Base-by-base conservation (phyloP, 1,284 basidiomycete genomes). In the Pulveroboletus sp. region DNA sequence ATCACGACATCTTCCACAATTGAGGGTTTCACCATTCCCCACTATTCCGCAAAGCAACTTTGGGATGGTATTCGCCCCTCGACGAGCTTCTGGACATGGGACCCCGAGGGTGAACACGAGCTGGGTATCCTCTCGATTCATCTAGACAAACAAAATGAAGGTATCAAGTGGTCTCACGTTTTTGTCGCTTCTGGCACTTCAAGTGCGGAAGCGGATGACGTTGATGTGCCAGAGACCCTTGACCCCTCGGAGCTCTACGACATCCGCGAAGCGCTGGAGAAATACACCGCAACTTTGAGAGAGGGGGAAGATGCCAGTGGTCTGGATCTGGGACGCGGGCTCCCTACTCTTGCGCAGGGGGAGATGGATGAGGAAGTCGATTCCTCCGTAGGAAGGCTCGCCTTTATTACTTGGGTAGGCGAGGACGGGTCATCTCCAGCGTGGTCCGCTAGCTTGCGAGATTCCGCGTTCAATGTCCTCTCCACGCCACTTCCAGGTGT, bases 51-150 rank as follows among this genome's bases (percentile, higher is more conserved):
- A 24, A 84, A 87, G 64, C 72, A 75, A 25, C 80, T 94, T 6
- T 97, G 93, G 94, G 90, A 85, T 59, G 75, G 75, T 8, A 87
- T 96, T 61, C 83, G 83, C 50, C 75, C 85, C 0, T 80, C 83
- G 3, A 80, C 86, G 14, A 91, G 90, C 66, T 85, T 92, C 63
- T 97, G 92, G 92, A 95, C 92, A 1, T 95, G 87, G 83, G 92
- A 95, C 65, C 81, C 83, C 22, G 84, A 87, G 61, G 88, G 83
- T 8, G 84, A 86, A 50, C 77, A 81, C 51, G 68, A 81, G 1
- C 87, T 83, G 60, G 87, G 88, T 11, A 66, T 92, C 48, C 79
- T 97, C 58, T 85, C 89, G 1, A 73, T 96, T n/a, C 89, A 95
- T 64, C 78, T 97, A 43, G 88, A 93, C 71, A 96, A 97, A 72